Base-by-base conservation (phyloP, 1,284 basidiomycete genomes). In the Schizophyllum amplum region DNA sequence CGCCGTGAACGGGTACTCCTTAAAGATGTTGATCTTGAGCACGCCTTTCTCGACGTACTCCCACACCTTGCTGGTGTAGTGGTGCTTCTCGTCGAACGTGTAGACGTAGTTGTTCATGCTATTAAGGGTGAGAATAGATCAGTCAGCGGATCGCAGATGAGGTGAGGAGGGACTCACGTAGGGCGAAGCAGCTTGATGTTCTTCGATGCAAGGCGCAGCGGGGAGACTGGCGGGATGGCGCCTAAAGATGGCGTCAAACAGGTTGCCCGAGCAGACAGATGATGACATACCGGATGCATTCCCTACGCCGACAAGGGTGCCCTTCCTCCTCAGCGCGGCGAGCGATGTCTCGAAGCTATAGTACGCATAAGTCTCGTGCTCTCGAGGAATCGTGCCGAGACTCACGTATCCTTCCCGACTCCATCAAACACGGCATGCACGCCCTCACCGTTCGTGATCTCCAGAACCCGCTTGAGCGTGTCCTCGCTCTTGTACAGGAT, bases 241-340 rank as follows among this genome's bases (percentile, higher is more conserved):
- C 94, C n/a, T n/a, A n/a, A n/a, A n/a, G n/a, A n/a, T n/a, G n/a
- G n/a, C n/a, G n/a, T n/a, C n/a, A n/a, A n/a, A n/a, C n/a, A n/a
- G n/a, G n/a, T n/a, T n/a, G n/a, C n/a, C n/a, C n/a, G n/a, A n/a
- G n/a, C n/a, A n/a, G n/a, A n/a, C n/a, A n/a, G n/a, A n/a, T n/a
- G n/a, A n/a, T n/a, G n/a, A n/a, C n/a, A n/a, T n/a, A n/a, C n/a
- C 95, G 11, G 91, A 94, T 0, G 95, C 92, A 68, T 97, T 98
- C 0, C 96, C 96, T 55, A 94, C 85, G 7, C 86, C 87, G n/a
- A 95, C 87, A 46, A 98, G 76, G 0, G 88, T 90, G 4, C 88
- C 92, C 66, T 92, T 93, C 47, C 90, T 78, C 62, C 83, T 80
- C 58, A 92, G 78, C 67, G 94, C 76, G 66, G 86, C 80, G 70